Evolutionary conservation across 352 stramenopile species (phyloP).

Genomic region (Thraustochytrium sp.): DNA sequence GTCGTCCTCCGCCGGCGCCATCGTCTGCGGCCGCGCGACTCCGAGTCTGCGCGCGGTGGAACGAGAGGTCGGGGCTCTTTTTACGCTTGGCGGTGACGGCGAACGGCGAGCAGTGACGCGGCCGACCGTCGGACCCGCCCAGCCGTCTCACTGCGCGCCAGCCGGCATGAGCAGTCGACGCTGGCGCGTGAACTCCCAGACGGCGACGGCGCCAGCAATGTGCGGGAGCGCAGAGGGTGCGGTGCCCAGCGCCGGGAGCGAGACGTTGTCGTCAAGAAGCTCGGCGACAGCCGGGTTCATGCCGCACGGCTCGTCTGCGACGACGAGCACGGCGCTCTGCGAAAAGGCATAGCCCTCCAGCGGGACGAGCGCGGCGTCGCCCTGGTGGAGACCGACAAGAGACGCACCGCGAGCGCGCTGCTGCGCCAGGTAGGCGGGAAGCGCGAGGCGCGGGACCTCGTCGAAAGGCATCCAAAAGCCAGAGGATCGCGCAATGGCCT

Average conservation of each 20-base stretch:
- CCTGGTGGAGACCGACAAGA: slow-evolving; percentile 25
- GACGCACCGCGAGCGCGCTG: not conserved
- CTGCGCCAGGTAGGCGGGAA: not conserved
- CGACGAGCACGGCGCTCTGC: not conserved
- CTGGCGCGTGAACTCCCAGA: not conserved
- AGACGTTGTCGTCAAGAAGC: not conserved
- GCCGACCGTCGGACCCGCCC: too few relatives aligned
- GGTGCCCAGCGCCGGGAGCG: not conserved
- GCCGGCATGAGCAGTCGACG: too few relatives aligned
- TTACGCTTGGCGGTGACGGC: too few relatives aligned
- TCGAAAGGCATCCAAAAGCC: slow-evolving; percentile 1
- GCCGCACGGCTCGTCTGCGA: not conserved
- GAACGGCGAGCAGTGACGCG: too few relatives aligned
- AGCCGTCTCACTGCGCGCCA: too few relatives aligned
- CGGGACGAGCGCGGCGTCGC: not conserved
- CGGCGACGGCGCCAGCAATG: not conserved
- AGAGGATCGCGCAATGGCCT: not conserved
- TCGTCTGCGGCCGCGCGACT: too few relatives aligned
- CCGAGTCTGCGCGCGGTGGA: too few relatives aligned
- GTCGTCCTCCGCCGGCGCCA: too few relatives aligned
- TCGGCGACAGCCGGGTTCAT: slow-evolving; percentile 3
- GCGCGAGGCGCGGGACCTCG: not conserved
- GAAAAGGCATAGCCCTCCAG: not conserved
- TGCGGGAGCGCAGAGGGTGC: not conserved
- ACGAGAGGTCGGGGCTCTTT: too few relatives aligned